A percentile compares a stretch with the other conserved stretches of the same genome.
phyloP scores from a whole-genome alignment of 1,139 yeast species.

The Blastobotrys aristatus region DNA sequence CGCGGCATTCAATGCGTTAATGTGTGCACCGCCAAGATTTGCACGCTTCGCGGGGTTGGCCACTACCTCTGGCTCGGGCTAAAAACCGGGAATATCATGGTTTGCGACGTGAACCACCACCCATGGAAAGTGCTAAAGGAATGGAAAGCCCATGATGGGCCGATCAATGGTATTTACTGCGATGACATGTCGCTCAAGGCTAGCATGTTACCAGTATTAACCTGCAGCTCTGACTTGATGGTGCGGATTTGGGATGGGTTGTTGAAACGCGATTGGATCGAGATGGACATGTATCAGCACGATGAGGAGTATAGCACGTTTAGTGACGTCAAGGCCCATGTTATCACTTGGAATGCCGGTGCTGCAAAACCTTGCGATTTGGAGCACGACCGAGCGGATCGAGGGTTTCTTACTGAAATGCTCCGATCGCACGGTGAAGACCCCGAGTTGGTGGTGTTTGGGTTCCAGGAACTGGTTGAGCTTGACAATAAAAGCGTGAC shows the following conservation, averaged over 20 bases:
- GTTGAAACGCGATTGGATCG: slow-evolving; percentile 36
- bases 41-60: slow-evolving; percentile 33
- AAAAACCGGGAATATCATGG: slow-evolving; percentile 36
- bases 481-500: slow-evolving; percentile 80
- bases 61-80: slow-evolving; percentile 38
- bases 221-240: slow-evolving; percentile 22
- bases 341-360: slow-evolving; percentile 43
- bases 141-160: slow-evolving; percentile 38
- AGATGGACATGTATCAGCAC: slow-evolving; percentile 30
- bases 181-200: slow-evolving; percentile 15
- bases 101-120: slow-evolving; percentile 31
- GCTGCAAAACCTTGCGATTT: slow-evolving; percentile 37
- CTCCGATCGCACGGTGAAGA: slow-evolving; percentile 21
- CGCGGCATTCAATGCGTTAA: slow-evolving; percentile 32
- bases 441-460: slow-evolving; percentile 77
- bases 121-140: slow-evolving; percentile 38
- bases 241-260: slow-evolving; percentile 37
- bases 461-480: slow-evolving; percentile 90
- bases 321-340: slow-evolving; percentile 28
- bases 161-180: slow-evolving; percentile 25
- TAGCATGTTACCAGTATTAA: slow-evolving; percentile 21
- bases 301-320: slow-evolving; percentile 31
- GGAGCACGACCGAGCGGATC: slow-evolving; percentile 23
- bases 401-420: slow-evolving; percentile 21
- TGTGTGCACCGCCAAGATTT: slow-evolving; percentile 34